Evolutionary conservation across 345 rosid genomes (phyloP).

Genomic region (Eucalyptus tenuipes): DNA sequence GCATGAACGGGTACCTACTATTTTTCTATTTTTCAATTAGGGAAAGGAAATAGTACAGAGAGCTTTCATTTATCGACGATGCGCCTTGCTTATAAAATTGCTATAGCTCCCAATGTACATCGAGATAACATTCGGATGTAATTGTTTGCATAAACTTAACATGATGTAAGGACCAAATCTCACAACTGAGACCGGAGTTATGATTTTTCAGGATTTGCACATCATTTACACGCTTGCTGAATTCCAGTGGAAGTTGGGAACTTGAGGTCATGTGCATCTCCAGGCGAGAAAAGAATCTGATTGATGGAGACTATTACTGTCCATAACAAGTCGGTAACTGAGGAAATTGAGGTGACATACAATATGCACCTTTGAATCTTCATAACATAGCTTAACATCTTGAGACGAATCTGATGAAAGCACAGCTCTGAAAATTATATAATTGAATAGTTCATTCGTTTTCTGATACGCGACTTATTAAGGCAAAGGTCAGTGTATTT

Average conservation of each 20-base stretch:
- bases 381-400: neutral
- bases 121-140: neutral
- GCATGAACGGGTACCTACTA: neutral
- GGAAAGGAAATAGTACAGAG: neutral
- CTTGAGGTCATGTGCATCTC: neutral
- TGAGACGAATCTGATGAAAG: neutral
- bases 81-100: neutral
- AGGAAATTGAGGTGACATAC: neutral
- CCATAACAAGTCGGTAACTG: neutral
- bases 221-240: neutral
- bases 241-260: neutral
- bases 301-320: neutral
- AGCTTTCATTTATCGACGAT: neutral
- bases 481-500: neutral
- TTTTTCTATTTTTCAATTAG: neutral
- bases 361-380: neutral
- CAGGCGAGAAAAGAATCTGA: neutral
- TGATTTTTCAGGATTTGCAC: neutral
- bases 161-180: neutral
- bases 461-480: neutral
- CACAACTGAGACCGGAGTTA: neutral
- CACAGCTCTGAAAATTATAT: neutral
- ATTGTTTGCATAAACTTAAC: neutral
- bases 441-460: neutral
- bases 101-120: neutral